Evolutionary conservation across 179 eudicot species (phyloP), one percentile per base, ranked within the genome.

Genomic region (Amaranthus tricolor): DNA sequence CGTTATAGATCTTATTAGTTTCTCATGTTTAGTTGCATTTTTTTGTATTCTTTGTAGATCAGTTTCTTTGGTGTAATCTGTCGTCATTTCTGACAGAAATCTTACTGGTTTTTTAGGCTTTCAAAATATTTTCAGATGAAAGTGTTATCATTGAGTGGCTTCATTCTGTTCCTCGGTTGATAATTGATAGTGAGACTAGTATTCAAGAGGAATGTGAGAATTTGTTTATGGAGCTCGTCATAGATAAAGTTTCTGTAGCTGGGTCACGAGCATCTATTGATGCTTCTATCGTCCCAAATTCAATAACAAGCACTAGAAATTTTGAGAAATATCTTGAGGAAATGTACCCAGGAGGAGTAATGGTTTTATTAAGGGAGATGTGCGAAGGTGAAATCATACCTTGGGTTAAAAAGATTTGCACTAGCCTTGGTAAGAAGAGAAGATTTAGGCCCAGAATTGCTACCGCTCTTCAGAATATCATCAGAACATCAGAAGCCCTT

Each of bases 191-290:
- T 74, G 99, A 96, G 84, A 78, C 96, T 52, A 93, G 94, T 85
- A 91, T 96, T 76, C 99, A 96, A 82, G 98, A 93, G 80, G 99
- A 93, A 76, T 93, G 98, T 56, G 96, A 96, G 78, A 93, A 86
- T 76, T 79, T 96, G 70, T 93, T 91, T 80, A 76, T 87, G 64
- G 99, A 93, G 82, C 82, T 96, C 73, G 94, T 96, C 47, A 63
- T 93, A 68, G 96, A 89, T 75, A 83, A 91, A 58, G 83, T 96
- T 65, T 87, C 96, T 71, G 82, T 84, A 75, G 85, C 84, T 74
- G 94, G 86, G 62, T 85, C 88, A 52, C 74, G 72, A 61, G 54
- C 66, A 53, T 53, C 69, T 40, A 60, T 47, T 60, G 69, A 69
- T 7, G 58, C 16, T 20, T 21, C 87, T 15, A 58, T 47, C 47